Evolutionary conservation across 331 rosid species (phyloP), one percentile per base, ranked within the genome.

Genomic region (Erythrophleum ivorense): DNA sequence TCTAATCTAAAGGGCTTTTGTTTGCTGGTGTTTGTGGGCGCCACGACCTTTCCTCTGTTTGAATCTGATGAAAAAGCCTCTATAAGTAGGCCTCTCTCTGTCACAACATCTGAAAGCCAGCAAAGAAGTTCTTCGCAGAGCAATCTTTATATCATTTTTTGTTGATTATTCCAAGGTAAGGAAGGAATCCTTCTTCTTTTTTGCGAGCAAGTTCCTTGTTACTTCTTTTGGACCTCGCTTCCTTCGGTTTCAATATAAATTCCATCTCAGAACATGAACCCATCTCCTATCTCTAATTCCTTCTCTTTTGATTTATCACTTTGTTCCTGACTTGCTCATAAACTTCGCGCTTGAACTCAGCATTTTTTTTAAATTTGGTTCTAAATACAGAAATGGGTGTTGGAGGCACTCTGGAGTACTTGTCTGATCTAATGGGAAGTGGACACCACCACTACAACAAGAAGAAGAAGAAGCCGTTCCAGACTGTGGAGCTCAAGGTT

Each of bases 401-500:
- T 76, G 91, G 92, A 40, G 93, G 92, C 43, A 91, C 98, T 72
- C 74, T 95, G 76, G 97, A 91, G 84, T 95, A 87, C 85, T 86
- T 95, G 74, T 91, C 97, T 91, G 97, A 93, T 84, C 85, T 93
- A 63, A 82, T 95, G 97, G 81, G 86, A 15, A 90, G 83, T 70
- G 81, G 92, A 72, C 83, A 90, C 66, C 82, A 85, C 76, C 90
- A 62, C n/a, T 3, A 29, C 5, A 14, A 89, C 80, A 86, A 82
- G 72, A 90, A 67, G 90, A 92, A 86, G 88, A 95, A 80, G 90
- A 91, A 91, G 85, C 98, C 90, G 84, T 83, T 91, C 2, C 94
- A 90, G 48, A 96, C 99, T 0, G 98, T 96, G 73, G 99, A 96
- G 80, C 86, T 96, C 40, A 96, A 96, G 83, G 93, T 94, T 71